These are phyloP conservation scores for Heliocybe sulcata DNA, from an alignment of 1,284 basidiomycete species.

Conservation along the genomic window DNA sequence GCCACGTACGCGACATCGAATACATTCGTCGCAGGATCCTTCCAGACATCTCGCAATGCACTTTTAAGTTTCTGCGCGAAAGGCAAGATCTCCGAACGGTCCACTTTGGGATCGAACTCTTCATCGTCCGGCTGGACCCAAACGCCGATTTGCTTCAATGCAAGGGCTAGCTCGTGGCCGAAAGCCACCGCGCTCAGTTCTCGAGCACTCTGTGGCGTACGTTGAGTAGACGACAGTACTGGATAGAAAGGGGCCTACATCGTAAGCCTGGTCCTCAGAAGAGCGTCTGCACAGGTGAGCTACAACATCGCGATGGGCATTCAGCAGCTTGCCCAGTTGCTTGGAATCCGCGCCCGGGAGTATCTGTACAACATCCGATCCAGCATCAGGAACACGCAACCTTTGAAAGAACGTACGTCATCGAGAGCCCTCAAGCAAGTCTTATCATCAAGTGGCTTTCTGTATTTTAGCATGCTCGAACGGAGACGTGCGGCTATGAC, in stretches of 20 bases:
- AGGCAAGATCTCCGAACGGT: constrained; percentile 26
- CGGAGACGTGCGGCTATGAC: constrained; percentile 83
- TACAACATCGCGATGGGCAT: constrained; percentile 56
- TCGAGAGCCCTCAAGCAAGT: constrained; percentile 50
- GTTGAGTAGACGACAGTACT: neutral
- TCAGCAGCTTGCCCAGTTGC: constrained; percentile 49
- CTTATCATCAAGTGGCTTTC: constrained; percentile 15
- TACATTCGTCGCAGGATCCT: constrained; percentile 55
- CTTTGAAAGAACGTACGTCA: constrained; percentile 40
- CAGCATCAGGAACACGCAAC: neutral
- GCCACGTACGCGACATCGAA: constrained; percentile 65
- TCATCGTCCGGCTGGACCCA: constrained; percentile 26
- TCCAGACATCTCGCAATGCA: constrained; percentile 63
- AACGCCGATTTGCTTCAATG: constrained; percentile 46
- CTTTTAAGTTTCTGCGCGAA: constrained; percentile 52
- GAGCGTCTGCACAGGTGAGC: constrained; percentile 60
- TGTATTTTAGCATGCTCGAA: constrained; percentile 47
- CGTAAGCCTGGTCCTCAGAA: constrained; percentile 71
- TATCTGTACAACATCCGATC: constrained; percentile 34
- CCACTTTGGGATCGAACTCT: constrained; percentile 16
- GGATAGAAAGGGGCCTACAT: constrained; percentile 36
- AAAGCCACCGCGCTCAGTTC: constrained; percentile 68
- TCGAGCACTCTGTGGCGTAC: constrained; percentile 54
- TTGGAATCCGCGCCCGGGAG: constrained; percentile 42
- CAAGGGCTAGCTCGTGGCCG: constrained; percentile 66